Percentiles rank a stretch among this genome's conserved stretches.
Evolutionary conservation across 257 asterid genomes (phyloP).

Genomic region (Paulownia fortunei): DNA sequence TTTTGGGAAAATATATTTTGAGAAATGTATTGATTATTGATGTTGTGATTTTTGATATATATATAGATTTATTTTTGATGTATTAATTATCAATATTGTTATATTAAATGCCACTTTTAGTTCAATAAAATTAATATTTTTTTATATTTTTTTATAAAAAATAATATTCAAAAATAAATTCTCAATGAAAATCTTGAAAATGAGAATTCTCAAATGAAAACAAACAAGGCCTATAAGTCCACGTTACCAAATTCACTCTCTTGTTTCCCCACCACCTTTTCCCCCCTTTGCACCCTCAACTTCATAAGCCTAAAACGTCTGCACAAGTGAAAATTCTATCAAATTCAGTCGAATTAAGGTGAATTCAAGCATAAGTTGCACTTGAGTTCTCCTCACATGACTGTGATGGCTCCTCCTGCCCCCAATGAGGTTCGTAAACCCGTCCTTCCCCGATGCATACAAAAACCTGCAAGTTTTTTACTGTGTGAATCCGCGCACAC

Average conservation of each 20-base stretch:
- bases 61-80: too few species aligned
- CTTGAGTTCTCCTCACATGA: conserved; percentile 26
- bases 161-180: too few species aligned
- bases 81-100: too few species aligned
- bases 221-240: too few species aligned
- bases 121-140: too few species aligned
- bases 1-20: too few species aligned
- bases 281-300: conserved; percentile 28
- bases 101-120: too few species aligned
- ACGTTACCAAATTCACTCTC: not conserved
- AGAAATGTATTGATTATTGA: too few species aligned
- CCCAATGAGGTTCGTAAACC: conserved; percentile 42
- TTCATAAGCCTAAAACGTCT: conserved; percentile 27
- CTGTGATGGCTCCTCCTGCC: conserved; percentile 42
- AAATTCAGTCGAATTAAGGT: conserved; percentile 2
- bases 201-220: too few species aligned
- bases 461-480: conserved; percentile 10
- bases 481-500: not conserved
- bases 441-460: conserved; percentile 8
- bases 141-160: too few species aligned
- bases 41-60: too few species aligned
- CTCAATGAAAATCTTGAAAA: too few species aligned
- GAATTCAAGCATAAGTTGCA: not conserved
- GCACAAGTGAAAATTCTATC: conserved; percentile 27
- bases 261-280: conserved; percentile 40